These are phyloP conservation scores for Penicillium subrubescens DNA, from an alignment of 495 filamentous ascomycete genomes.

Conservation along the genomic window DNA sequence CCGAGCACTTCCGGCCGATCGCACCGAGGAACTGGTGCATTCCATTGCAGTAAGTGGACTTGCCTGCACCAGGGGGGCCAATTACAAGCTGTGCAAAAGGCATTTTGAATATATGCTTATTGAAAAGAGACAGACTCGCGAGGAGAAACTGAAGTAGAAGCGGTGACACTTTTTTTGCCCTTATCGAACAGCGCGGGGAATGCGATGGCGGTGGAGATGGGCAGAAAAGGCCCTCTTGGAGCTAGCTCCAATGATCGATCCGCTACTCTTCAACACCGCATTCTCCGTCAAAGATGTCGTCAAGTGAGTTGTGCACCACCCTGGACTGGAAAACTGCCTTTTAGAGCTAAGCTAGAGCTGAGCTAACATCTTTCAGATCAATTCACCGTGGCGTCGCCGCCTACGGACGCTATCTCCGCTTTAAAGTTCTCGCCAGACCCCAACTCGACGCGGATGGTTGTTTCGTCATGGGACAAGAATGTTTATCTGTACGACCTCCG, in stretches of 20 bases:
- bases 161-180: constrained; percentile 19
- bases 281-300: constrained; percentile 33
- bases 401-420: constrained; percentile 85
- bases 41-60: constrained; percentile 97
- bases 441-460: constrained; percentile 67
- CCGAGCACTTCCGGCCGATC: constrained; percentile 89
- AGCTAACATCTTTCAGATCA: constrained; percentile 36
- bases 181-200: constrained; percentile 38
- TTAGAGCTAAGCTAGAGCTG: neutral
- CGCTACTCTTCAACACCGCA: constrained; percentile 25
- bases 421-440: constrained; percentile 79
- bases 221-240: constrained; percentile 41
- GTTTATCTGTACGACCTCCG: constrained; percentile 86
- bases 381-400: constrained; percentile 59
- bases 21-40: constrained; percentile 98
- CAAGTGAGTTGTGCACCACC: constrained; percentile 33
- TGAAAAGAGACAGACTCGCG: neutral
- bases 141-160: constrained; percentile 1
- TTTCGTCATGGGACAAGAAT: constrained; percentile 92
- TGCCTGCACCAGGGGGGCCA: constrained; percentile 90
- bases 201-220: constrained; percentile 28
- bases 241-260: constrained; percentile 25
- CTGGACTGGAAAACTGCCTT: neutral
- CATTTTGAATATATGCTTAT: constrained; percentile 37
- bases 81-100: constrained; percentile 79